Percentiles rank a stretch among this genome's conserved stretches.
phyloP scores from a whole-genome alignment of 441 rosid genomes.

The Pelargonium myrrhifolium region DNA sequence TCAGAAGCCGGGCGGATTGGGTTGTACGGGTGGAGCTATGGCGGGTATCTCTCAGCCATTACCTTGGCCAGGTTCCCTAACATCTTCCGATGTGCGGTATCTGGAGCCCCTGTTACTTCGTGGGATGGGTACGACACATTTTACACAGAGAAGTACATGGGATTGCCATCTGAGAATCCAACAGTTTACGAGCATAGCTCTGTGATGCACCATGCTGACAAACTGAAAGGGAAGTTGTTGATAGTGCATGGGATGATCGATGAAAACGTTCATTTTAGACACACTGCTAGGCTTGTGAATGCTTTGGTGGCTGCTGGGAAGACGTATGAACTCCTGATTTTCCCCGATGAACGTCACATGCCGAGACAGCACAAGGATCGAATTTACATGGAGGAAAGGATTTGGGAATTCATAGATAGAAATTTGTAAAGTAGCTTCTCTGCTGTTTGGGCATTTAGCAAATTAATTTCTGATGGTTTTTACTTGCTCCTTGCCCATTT shows the following conservation, averaged over 20 bases:
- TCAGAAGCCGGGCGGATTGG: constrained; percentile 68
- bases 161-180: constrained; percentile 43
- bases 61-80: constrained; percentile 53
- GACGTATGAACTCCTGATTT: constrained; percentile 64
- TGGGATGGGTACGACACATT: constrained; percentile 96
- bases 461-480: too few relatives aligned
- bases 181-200: constrained; percentile 47
- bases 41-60: constrained; percentile 80
- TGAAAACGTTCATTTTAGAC: constrained; percentile 92
- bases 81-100: constrained; percentile 59
- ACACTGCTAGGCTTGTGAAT: constrained; percentile 81
- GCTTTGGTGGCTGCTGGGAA: constrained; percentile 67
- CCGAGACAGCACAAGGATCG: constrained; percentile 57
- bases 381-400: constrained; percentile 86
- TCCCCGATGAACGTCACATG: constrained; percentile 89
- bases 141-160: constrained; percentile 92
- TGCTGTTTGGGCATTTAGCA: too few relatives aligned
- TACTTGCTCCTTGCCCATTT: too few relatives aligned
- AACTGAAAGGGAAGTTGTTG: constrained; percentile 56
- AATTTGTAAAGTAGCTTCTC: constrained; percentile 28
- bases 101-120: constrained; percentile 91
- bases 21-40: constrained; percentile 88
- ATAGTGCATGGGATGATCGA: constrained; percentile 92
- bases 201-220: constrained; percentile 63
- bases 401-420: constrained; percentile 80